Percentiles rank a stretch among this genome's conserved stretches.
Conservation (phyloP, 1,284 basidiomycete species). For the Grifola frondosa region DNA sequence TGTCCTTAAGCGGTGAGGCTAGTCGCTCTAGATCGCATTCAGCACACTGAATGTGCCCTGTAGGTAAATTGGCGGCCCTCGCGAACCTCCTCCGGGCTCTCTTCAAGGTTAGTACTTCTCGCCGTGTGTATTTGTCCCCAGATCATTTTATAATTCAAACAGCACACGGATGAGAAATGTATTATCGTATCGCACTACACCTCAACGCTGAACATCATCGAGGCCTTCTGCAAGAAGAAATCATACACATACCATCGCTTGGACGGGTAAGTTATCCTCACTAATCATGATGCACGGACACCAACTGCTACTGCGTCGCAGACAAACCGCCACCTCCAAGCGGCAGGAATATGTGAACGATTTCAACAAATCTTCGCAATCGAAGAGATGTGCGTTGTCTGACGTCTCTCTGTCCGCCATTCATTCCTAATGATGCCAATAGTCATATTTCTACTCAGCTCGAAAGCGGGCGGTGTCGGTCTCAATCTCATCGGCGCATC, state of each 20-base stretch:
- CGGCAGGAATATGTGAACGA: conserved; percentile 81
- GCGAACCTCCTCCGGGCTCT: conserved; percentile 72
- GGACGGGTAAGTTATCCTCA: conserved; percentile 65
- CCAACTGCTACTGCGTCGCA: conserved; percentile 35
- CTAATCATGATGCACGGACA: conserved; percentile 7
- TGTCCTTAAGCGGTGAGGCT: conserved; percentile 70
- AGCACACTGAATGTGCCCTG: no score
- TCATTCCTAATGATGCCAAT: background rate
- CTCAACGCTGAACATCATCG: conserved; percentile 89
- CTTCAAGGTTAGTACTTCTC: conserved; percentile 44
- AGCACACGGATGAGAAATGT: conserved; percentile 89
- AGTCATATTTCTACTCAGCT: conserved; percentile 93
- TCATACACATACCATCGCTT: conserved; percentile 82
- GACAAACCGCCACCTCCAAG: conserved; percentile 77
- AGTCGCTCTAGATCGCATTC: no score
- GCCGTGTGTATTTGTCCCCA: background rate
- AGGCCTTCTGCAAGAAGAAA: conserved; percentile 79
- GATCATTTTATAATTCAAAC: conserved; percentile 12
- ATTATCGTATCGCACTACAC: conserved; percentile 91
- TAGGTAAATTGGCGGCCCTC: conserved; percentile 83
- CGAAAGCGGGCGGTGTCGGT: conserved; percentile 95
- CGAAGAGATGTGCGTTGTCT: conserved; percentile 60
- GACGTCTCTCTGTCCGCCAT: background rate
- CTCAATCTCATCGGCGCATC: conserved; percentile 92
- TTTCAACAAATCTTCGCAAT: conserved; percentile 77